These are phyloP conservation scores for Sporothrix variecibatus DNA, from an alignment of 2,329 filamentous ascomycete genomes.

Conservation along the genomic window DNA sequence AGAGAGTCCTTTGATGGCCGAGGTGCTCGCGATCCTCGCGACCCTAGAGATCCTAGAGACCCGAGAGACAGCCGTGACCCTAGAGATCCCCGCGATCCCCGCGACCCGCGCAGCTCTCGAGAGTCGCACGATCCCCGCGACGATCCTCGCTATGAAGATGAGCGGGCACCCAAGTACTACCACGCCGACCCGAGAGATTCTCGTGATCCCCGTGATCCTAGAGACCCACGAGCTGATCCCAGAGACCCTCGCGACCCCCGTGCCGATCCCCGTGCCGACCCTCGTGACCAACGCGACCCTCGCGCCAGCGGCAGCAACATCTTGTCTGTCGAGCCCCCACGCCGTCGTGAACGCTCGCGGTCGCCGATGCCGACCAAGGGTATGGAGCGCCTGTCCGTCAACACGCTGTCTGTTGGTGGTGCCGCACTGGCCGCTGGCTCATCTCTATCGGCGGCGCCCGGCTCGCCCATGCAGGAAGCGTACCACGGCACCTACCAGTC, in stretches of 20 bases:
- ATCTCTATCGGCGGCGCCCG: slow-evolving; percentile 61
- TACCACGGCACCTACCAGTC: slow-evolving; percentile 94
- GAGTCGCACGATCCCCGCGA: slow-evolving; percentile 24
- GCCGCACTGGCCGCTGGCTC: slow-evolving; percentile 37
- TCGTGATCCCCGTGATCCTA: neutral
- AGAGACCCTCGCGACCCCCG: slow-evolving; percentile 11
- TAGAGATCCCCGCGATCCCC: slow-evolving; percentile 9
- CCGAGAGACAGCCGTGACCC: slow-evolving; percentile 5
- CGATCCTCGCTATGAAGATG: neutral
- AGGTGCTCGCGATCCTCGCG: slow-evolving; percentile 22
- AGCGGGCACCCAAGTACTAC: neutral
- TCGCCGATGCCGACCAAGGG: slow-evolving; percentile 54
- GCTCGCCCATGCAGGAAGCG: slow-evolving; percentile 84
- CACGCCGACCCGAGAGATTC: slow-evolving; percentile 10
- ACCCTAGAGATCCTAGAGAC: slow-evolving; percentile 6
- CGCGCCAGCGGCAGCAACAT: slow-evolving; percentile 43
- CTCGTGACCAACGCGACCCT: slow-evolving; percentile 15
- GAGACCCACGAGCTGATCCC: slow-evolving; percentile 11
- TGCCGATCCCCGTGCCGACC: slow-evolving; percentile 9
- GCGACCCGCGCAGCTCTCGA: neutral
- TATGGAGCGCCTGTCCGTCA: slow-evolving; percentile 57
- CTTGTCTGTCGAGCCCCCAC: slow-evolving; percentile 44
- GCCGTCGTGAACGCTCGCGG: slow-evolving; percentile 42
- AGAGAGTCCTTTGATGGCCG: neutral
- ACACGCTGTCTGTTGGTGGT: slow-evolving; percentile 38